phyloP scores from a whole-genome alignment of 2,329 filamentous ascomycete species.

The Monilinia fructicola region DNA sequence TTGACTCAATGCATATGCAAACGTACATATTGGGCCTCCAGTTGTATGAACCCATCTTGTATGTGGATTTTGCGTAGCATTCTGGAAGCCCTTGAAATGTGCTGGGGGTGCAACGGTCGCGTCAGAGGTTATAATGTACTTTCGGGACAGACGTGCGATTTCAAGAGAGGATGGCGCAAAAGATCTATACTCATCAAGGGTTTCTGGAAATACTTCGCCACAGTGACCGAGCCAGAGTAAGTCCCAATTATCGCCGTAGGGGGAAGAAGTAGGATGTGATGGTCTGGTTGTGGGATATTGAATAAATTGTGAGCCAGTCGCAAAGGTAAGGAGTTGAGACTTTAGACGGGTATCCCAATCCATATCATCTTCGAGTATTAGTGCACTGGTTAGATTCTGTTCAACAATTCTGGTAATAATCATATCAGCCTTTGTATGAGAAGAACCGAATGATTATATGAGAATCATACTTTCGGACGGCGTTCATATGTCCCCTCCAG shows the following conservation, averaged over 20 bases:
- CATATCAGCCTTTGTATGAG: not conserved
- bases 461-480: constrained; percentile 34
- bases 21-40: constrained; percentile 40
- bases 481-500: constrained; percentile 46
- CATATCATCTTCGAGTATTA: constrained; percentile 48
- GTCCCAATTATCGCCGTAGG: constrained; percentile 43
- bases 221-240: constrained; percentile 44
- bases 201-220: constrained; percentile 32
- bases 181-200: constrained; percentile 6
- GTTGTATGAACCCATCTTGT: constrained; percentile 38
- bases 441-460: fast-evolving
- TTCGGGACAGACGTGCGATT: constrained; percentile 20
- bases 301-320: constrained; percentile 22
- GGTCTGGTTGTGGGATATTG: constrained; percentile 11
- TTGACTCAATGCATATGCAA: constrained; percentile 42
- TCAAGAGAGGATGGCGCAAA: not conserved
- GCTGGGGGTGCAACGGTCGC: constrained; percentile 33
- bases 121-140: constrained; percentile 36
- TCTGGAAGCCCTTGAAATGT: constrained; percentile 25
- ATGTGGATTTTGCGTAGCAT: constrained; percentile 12
- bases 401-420: constrained; percentile 33
- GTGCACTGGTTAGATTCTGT: constrained; percentile 42
- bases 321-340: constrained; percentile 38
- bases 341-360: constrained; percentile 47
- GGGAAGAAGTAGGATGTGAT: constrained; percentile 27